Conservation (phyloP, 208 protist species). For the Trichomonas vaginalis region DNA sequence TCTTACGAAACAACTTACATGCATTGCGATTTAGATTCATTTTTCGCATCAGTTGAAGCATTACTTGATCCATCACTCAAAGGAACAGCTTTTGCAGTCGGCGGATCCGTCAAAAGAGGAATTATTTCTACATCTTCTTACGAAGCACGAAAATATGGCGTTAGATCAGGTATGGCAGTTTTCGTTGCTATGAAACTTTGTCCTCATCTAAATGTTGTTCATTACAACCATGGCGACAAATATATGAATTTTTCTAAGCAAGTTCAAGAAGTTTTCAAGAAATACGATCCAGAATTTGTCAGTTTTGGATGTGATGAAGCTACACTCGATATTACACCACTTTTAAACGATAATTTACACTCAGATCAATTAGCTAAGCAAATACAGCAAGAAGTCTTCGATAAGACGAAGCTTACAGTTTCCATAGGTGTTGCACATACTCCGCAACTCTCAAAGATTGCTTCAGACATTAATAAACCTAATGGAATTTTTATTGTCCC, state of each 20-base stretch:
- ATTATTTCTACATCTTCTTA: slow-evolving; percentile 16
- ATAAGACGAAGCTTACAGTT: not conserved
- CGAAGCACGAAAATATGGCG: not conserved
- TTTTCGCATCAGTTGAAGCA: slow-evolving; percentile 11
- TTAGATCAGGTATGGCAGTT: slow-evolving; percentile 5
- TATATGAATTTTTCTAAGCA: not conserved
- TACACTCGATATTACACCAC: not conserved
- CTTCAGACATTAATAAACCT: slow-evolving; percentile 11
- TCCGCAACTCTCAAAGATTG: not conserved
- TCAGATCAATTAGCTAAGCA: not conserved
- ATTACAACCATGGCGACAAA: not conserved
- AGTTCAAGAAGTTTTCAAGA: not conserved
- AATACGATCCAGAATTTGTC: not conserved
- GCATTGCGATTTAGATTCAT: not conserved
- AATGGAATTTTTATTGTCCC: slow-evolving; percentile 7
- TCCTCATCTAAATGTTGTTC: not conserved
- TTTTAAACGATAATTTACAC: not conserved
- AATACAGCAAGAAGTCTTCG: not conserved
- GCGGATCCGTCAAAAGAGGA: not conserved
- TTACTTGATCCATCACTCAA: not conserved
- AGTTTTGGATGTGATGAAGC: slow-evolving; percentile 11
- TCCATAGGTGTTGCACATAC: not conserved
- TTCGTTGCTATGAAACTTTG: not conserved
- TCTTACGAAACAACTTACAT: not conserved
- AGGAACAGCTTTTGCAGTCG: not conserved